Conservation (phyloP, 257 asterid genomes). For the Cordia subcordata region DNA sequence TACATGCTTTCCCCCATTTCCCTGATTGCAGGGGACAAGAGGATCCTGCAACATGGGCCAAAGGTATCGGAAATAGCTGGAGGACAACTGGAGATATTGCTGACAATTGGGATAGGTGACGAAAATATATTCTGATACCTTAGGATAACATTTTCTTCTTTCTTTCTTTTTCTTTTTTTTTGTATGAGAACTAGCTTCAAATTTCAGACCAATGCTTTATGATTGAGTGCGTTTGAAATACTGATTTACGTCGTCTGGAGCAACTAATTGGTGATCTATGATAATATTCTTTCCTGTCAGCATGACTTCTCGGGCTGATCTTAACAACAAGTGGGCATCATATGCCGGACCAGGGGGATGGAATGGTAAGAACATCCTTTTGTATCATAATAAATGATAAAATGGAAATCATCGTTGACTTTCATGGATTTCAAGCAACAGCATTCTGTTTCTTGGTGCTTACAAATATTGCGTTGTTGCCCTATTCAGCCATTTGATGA, state of each 20-base stretch:
- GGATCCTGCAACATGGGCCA: constrained; percentile 98
- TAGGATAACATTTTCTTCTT: too few species aligned
- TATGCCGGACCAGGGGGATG: constrained; percentile 94
- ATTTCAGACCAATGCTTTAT: too few species aligned
- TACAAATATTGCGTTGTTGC: too few species aligned
- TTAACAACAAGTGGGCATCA: constrained; percentile 79
- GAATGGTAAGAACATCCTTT: constrained; percentile 55
- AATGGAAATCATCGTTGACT: background rate
- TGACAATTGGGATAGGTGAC: constrained; percentile 74
- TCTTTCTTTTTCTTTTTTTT: too few species aligned
- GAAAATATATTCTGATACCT: too few species aligned
- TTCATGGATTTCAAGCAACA: background rate
- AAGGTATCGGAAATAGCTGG: constrained; percentile 80
- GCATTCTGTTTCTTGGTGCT: background rate
- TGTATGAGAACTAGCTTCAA: too few species aligned
- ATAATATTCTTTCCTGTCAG: constrained; percentile 30
- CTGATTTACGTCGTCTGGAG: too few species aligned
- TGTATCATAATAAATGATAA: background rate
- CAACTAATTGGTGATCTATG: background rate
- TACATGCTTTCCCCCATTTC: background rate
- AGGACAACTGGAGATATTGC: constrained; percentile 87
- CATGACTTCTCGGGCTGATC: constrained; percentile 79
- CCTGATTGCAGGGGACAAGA: constrained; percentile 63
- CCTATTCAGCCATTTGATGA: too few species aligned
- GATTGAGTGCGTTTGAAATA: too few species aligned